Base-by-base conservation (phyloP, 305 asterid species). In the Fraxinus nigra region DNA sequence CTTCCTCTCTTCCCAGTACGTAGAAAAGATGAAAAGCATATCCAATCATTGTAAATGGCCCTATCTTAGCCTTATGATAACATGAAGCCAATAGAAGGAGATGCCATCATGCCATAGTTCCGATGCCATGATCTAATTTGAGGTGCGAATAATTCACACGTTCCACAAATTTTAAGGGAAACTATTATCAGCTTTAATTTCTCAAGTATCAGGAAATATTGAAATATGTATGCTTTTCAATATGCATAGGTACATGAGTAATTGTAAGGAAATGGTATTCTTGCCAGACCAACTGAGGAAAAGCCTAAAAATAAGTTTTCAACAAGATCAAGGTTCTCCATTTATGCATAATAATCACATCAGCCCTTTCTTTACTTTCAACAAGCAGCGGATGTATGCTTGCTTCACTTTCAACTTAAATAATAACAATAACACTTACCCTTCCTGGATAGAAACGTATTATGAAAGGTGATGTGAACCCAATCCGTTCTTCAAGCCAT, bases 401-500 rank as follows among this genome's bases (percentile, higher is more conserved):
- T 24, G 48, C 20, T 46, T 67, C 63, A 9, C n/a, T 75, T 24
- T 38, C 28, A 40, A 35, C 14, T 33, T 46, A 80, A 24, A 51
- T 43, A 33, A 76, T n/a, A 30, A 80, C 67, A 20, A 9, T 76
- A 67, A 22, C 82, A 90, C 88, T 86, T 90, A 96, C 98, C 89
- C 93, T 90, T 87, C 97, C 95, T 0, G 99, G 99, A 87, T 96
- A 96, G 82, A 96, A 96, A 30, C 89, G 84, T 77, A 96, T 91
- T 2, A 79, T 48, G 56, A 96, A 89, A 87, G 51, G 80, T 14
- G 93, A 89, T 75, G 72, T 86, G 78, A 92, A 89, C 38, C 95
- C 97, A 83, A 89, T 87, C 89, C 99, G 89, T 83, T 92, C 95
- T 85, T 93, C 95, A 38, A 96, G 92, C 99, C 99, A 96, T 76